phyloP scores from a whole-genome alignment of 768 basidiomycete species.

The Hypholoma fasciculare region DNA sequence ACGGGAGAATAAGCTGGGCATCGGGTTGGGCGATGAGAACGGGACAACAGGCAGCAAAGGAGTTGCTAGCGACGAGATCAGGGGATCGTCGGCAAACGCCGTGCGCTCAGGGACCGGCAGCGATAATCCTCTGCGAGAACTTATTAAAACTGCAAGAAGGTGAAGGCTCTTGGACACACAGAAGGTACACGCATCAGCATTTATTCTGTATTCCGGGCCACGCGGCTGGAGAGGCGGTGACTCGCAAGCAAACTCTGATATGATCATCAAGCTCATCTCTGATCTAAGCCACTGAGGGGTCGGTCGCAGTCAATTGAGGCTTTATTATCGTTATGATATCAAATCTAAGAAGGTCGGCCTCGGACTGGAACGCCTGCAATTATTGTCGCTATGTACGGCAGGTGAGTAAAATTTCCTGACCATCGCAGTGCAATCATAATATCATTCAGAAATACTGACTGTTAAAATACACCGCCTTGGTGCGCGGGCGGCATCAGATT shows the following conservation, averaged over 20 bases:
- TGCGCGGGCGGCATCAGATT: too few relatives aligned
- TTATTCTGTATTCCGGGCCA: background rate
- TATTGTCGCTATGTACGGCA: too few relatives aligned
- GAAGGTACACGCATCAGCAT: background rate
- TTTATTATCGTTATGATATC: too few relatives aligned
- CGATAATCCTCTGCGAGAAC: background rate
- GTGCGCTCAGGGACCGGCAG: conserved; percentile 3
- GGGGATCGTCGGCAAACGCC: conserved; percentile 20
- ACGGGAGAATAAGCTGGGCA: conserved; percentile 78
- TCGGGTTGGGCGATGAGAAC: conserved; percentile 42
- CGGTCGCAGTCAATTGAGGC: background rate
- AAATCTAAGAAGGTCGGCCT: too few relatives aligned
- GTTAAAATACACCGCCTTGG: too few relatives aligned
- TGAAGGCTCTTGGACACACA: background rate
- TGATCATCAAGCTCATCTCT: background rate
- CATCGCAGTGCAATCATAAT: too few relatives aligned
- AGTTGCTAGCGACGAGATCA: conserved; percentile 24
- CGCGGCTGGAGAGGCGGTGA: background rate
- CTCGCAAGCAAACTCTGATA: background rate
- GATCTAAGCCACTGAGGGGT: background rate
- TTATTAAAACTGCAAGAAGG: background rate
- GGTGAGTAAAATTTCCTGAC: too few relatives aligned
- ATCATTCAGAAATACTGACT: too few relatives aligned
- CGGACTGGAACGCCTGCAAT: too few relatives aligned
- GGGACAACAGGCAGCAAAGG: conserved; percentile 20